Percentiles rank a stretch among this genome's conserved stretches.
phyloP scores from a whole-genome alignment of 805 yeast genomes.

The Kregervanrija fluxuum region DNA sequence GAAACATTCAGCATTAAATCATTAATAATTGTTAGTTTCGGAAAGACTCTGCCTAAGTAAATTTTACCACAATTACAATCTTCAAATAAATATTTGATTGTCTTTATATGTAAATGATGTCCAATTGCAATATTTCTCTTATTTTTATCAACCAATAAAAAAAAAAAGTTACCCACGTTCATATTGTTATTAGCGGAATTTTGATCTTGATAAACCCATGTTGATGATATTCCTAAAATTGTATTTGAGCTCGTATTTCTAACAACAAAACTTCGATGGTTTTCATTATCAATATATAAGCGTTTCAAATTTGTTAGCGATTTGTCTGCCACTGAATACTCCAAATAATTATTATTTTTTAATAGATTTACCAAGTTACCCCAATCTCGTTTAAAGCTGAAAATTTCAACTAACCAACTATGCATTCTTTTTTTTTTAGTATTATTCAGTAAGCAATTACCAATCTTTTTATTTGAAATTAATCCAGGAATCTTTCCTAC shows the following conservation, averaged over 20 bases:
- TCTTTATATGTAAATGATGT: constrained; percentile 43
- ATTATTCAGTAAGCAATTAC: not conserved
- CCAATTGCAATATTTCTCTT: constrained; percentile 50
- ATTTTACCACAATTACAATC: too few relatives aligned
- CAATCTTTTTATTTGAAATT: not conserved
- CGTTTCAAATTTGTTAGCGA: constrained; percentile 17
- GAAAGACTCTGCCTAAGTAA: too few relatives aligned
- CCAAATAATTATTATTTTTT: constrained; percentile 28
- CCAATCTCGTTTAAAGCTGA: constrained; percentile 43
- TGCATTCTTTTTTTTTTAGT: constrained; percentile 11
- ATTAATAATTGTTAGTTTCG: too few relatives aligned
- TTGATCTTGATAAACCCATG: constrained; percentile 39
- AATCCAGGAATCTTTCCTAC: constrained; percentile 49
- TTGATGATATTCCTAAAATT: constrained; percentile 45
- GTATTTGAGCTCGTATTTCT: constrained; percentile 50
- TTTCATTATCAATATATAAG: constrained; percentile 15
- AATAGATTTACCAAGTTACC: constrained; percentile 37
- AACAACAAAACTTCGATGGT: constrained; percentile 47
- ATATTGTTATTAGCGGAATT: constrained; percentile 25
- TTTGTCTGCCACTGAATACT: not conserved
- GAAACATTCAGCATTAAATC: too few relatives aligned
- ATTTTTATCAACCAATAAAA: constrained; percentile 39
- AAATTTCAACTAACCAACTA: constrained; percentile 50
- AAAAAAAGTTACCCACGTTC: too few relatives aligned
- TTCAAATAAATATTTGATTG: constrained; percentile 32